These are phyloP conservation scores for Exsudoporus frostii DNA, from an alignment of 768 basidiomycete species.

Conservation along the genomic window DNA sequence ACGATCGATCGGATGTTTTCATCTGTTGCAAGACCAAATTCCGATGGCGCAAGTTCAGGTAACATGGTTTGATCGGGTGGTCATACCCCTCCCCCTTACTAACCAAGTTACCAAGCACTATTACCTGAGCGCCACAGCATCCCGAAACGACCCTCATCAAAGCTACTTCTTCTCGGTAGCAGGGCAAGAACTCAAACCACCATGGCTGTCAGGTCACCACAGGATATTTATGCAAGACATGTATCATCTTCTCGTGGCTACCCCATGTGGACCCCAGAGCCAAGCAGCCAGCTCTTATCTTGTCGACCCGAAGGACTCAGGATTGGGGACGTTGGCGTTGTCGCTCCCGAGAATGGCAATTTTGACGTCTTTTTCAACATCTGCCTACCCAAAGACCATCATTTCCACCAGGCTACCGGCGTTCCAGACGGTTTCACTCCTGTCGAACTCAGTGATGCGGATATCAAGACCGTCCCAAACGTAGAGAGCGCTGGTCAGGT, in stretches of 20 bases:
- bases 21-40: not conserved
- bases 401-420: conserved; percentile 6
- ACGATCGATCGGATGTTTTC: conserved; percentile 1
- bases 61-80: too few species aligned
- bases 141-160: not conserved
- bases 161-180: not conserved
- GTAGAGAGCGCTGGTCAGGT: conserved; percentile 12
- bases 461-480: conserved; percentile 11
- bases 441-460: conserved; percentile 17
- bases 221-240: conserved; percentile 26
- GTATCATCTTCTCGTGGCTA: conserved; percentile 30
- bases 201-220: conserved; percentile 24
- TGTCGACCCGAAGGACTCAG: conserved; percentile 29
- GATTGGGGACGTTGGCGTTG: conserved; percentile 40
- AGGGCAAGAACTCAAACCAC: not conserved
- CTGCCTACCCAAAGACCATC: conserved; percentile 33
- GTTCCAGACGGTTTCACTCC: conserved; percentile 32
- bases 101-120: conserved; percentile 9
- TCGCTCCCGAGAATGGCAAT: conserved; percentile 30
- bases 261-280: conserved; percentile 37
- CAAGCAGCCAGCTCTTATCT: conserved; percentile 23
- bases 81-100: conserved; percentile 4
- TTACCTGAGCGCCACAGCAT: conserved; percentile 12
- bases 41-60: not conserved
- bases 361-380: conserved; percentile 42